phyloP scores from a whole-genome alignment of 352 stramenopile species.

The Elongisporangium anandrum region DNA sequence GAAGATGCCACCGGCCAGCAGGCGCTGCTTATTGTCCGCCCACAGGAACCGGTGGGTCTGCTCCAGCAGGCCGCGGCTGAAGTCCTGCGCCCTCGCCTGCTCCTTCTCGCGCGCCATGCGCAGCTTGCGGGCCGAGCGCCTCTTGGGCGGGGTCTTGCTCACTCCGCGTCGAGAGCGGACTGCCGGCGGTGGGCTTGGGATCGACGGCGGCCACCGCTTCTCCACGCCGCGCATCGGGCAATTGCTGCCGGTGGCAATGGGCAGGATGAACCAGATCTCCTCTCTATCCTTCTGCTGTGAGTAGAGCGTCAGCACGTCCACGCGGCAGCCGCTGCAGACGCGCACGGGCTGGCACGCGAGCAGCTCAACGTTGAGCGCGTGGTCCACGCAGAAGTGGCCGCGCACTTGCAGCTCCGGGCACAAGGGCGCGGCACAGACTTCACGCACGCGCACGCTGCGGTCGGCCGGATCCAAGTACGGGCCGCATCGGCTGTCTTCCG shows the following conservation, averaged over 20 bases:
- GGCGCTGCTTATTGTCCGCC: slow-evolving; percentile 47
- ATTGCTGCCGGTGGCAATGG: slow-evolving; percentile 13
- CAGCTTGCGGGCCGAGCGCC: slow-evolving; percentile 20
- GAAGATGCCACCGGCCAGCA: slow-evolving; percentile 14
- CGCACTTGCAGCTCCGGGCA: slow-evolving; percentile 54
- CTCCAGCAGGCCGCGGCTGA: slow-evolving; percentile 38
- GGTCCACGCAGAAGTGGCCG: slow-evolving; percentile 41
- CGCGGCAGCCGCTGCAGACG: slow-evolving; percentile 42
- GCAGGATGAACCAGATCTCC: slow-evolving; percentile 63
- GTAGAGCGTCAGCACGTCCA: slow-evolving; percentile 44
- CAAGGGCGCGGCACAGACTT: slow-evolving; percentile 46
- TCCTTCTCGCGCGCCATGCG: slow-evolving; percentile 41
- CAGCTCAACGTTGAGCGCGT: slow-evolving; percentile 46
- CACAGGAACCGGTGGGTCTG: slow-evolving; percentile 29
- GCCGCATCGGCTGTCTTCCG: slow-evolving; percentile 24
- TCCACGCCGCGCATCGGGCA: slow-evolving; percentile 24
- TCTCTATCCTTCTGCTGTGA: slow-evolving; percentile 10
- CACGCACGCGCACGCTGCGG: slow-evolving; percentile 40
- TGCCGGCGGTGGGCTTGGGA: neutral
- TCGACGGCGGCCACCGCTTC: slow-evolving; percentile 2
- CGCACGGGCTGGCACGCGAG: slow-evolving; percentile 38
- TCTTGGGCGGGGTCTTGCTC: neutral
- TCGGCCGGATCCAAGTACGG: slow-evolving; percentile 22
- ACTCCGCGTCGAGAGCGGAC: neutral
- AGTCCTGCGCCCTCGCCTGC: slow-evolving; percentile 47